Evolutionary conservation across 2,329 filamentous ascomycete species (phyloP).

Genomic region (Aspergillus pseudonomiae): DNA sequence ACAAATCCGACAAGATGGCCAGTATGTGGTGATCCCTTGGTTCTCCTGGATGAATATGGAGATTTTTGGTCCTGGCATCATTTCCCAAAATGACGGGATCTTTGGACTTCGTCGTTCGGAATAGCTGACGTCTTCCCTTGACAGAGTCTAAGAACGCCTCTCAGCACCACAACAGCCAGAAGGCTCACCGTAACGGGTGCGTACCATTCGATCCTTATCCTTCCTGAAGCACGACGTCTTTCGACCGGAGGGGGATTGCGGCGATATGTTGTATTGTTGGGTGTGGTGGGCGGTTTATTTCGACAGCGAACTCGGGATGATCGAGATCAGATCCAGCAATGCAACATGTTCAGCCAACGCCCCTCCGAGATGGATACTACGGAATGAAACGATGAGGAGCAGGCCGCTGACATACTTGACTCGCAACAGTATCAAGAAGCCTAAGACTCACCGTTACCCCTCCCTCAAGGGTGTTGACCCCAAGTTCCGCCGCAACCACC

Average conservation of each 20-base stretch:
- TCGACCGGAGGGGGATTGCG: not conserved
- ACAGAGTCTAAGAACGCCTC: conserved; percentile 99
- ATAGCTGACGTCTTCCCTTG: conserved; percentile 33
- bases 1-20: conserved; percentile 51
- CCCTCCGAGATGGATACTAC: not conserved
- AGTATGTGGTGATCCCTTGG: conserved; percentile 38
- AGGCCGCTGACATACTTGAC: conserved; percentile 28
- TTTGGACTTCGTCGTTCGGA: conserved; percentile 4
- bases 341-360: conserved; percentile 5
- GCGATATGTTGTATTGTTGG: conserved; percentile 17
- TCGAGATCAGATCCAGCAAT: conserved; percentile 2
- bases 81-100: conserved; percentile 6
- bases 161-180: conserved; percentile 97
- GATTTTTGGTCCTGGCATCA: not conserved
- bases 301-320: not conserved
- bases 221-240: not conserved
- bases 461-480: conserved; percentile 98
- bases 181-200: conserved; percentile 99
- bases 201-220: conserved; percentile 41
- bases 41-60: conserved; percentile 1
- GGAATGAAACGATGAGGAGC: conserved; percentile 1
- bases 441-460: conserved; percentile 97
- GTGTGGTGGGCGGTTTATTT: conserved; percentile 1
- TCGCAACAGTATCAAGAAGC: conserved; percentile 92
- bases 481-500: conserved; percentile 99